Conservation (phyloP, 345 rosid genomes). For the Euclidium syriacum region DNA sequence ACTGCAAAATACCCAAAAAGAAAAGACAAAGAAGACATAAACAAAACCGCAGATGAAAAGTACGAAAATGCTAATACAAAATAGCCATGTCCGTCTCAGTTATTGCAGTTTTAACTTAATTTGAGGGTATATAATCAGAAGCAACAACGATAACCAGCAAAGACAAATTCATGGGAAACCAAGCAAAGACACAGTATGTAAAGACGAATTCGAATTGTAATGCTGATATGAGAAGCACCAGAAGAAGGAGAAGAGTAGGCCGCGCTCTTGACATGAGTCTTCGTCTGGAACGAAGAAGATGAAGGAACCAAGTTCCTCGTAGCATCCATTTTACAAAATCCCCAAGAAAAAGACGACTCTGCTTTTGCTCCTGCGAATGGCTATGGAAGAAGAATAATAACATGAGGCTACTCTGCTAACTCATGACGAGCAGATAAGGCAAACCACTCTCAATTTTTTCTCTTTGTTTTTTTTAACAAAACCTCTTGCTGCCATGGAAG, state of each 20-base stretch:
- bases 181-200: not conserved
- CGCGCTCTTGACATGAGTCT: constrained; percentile 46
- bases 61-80: not conserved
- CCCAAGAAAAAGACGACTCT: not conserved
- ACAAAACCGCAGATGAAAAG: not conserved
- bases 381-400: constrained; percentile 16
- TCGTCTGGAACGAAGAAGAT: constrained; percentile 51
- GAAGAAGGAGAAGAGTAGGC: constrained; percentile 40
- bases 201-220: not conserved
- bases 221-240: constrained; percentile 33
- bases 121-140: not conserved
- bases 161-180: not conserved
- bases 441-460: not conserved
- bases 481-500: constrained; percentile 19
- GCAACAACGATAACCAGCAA: not conserved
- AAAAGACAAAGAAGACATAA: not conserved
- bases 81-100: not conserved
- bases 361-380: not conserved
- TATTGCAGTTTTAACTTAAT: not conserved
- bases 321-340: constrained; percentile 52
- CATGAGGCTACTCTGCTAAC: constrained; percentile 16
- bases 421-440: constrained; percentile 21
- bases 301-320: constrained; percentile 58
- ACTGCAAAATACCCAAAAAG: constrained; percentile 30
- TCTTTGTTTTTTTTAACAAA: not conserved